These are phyloP conservation scores for Oxytropis ochrocephala DNA, from an alignment of 306 rosid species.

Conservation along the genomic window DNA sequence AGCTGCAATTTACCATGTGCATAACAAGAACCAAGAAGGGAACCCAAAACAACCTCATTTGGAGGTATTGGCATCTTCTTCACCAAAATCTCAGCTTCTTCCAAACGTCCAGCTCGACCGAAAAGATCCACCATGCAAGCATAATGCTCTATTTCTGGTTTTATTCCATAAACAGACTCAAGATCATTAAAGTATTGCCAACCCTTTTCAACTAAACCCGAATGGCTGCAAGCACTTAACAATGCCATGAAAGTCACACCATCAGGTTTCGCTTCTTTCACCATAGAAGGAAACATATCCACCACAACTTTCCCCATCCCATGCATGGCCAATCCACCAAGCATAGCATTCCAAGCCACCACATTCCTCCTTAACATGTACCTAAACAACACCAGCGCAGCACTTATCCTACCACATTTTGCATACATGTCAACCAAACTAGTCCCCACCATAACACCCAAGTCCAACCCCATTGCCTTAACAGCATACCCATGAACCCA, in stretches of 20 bases:
- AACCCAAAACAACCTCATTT: slow-evolving; percentile 64
- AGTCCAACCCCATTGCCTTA: slow-evolving; percentile 39
- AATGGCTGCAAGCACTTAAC: slow-evolving; percentile 73
- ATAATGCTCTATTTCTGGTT: slow-evolving; percentile 57
- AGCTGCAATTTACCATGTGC: slow-evolving; percentile 44
- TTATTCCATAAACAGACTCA: slow-evolving; percentile 34
- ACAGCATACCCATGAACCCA: slow-evolving; percentile 70
- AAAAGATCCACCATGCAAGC: slow-evolving; percentile 70
- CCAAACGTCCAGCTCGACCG: slow-evolving; percentile 61
- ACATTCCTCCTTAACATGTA: slow-evolving; percentile 41
- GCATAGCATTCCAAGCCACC: slow-evolving; percentile 78
- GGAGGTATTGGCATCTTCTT: slow-evolving; percentile 61
- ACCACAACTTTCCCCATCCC: slow-evolving; percentile 44
- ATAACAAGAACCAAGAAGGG: slow-evolving; percentile 62
- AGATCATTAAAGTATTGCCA: slow-evolving; percentile 41
- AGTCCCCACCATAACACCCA: slow-evolving; percentile 55
- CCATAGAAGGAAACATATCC: slow-evolving; percentile 48
- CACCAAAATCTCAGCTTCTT: slow-evolving; percentile 45
- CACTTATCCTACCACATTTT: slow-evolving; percentile 55
- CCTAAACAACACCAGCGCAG: slow-evolving; percentile 40
- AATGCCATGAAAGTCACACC: slow-evolving; percentile 57
- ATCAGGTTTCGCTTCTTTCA: slow-evolving; percentile 55
- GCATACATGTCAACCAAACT: slow-evolving; percentile 70
- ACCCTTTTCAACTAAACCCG: slow-evolving; percentile 61
- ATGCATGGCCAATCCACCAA: slow-evolving; percentile 70